Conservation (phyloP, 164 flowering plant genomes). For the Litsea cubeba region DNA sequence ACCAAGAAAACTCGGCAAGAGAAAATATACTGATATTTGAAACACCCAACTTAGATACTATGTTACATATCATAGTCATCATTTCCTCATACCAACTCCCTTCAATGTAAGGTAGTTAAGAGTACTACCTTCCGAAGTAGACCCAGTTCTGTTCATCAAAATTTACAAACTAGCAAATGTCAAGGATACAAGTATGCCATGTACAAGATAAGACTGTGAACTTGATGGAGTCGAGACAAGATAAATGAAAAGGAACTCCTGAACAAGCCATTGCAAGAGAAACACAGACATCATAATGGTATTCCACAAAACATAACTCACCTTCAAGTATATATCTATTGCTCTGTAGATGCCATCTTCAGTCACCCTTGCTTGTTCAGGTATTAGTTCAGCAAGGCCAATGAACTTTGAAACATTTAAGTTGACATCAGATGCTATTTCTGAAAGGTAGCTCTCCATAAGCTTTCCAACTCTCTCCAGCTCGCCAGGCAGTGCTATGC, state of each 20-base stretch:
- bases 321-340: conserved; percentile 90
- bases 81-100: too few relatives aligned
- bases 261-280: neutral
- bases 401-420: conserved; percentile 58
- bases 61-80: neutral
- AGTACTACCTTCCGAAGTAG: too few relatives aligned
- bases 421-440: conserved; percentile 78
- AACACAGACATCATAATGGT: neutral
- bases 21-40: neutral
- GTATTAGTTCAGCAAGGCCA: conserved; percentile 64
- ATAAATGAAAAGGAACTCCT: neutral
- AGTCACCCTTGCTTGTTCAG: conserved; percentile 63
- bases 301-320: conserved; percentile 11
- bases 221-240: neutral
- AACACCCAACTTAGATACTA: neutral
- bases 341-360: conserved; percentile 97
- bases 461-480: conserved; percentile 70
- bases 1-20: neutral
- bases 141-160: too few relatives aligned
- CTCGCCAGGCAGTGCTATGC: conserved; percentile 39
- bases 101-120: too few relatives aligned
- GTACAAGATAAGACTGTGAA: neutral
- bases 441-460: conserved; percentile 85
- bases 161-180: too few relatives aligned
- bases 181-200: too few relatives aligned